Percentiles rank a stretch among this genome's conserved stretches.
Conservation (phyloP, 805 yeast genomes). For the Nakazawaea wyomingensis region DNA sequence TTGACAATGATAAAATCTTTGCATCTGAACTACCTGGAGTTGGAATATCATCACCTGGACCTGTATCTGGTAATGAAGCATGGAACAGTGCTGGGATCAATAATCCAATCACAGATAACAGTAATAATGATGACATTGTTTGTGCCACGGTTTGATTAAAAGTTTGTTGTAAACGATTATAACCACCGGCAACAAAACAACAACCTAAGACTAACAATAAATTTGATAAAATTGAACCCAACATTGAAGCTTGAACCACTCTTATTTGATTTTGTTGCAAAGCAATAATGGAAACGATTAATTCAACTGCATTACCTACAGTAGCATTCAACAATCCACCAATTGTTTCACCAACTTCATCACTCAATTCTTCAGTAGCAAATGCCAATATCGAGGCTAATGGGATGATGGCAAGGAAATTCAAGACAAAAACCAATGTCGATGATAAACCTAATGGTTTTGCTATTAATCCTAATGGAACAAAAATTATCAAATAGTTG, state of each 20-base stretch:
- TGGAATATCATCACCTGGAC: constrained; percentile 31
- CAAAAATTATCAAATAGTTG: constrained; percentile 71
- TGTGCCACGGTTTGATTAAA: constrained; percentile 97
- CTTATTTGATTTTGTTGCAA: constrained; percentile 79
- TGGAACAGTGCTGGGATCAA: constrained; percentile 96
- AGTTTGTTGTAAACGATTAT: constrained; percentile 75
- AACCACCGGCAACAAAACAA: constrained; percentile 91
- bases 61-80: constrained; percentile 59
- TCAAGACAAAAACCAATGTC: constrained; percentile 57
- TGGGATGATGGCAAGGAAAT: constrained; percentile 88
- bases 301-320: constrained; percentile 96
- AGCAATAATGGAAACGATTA: constrained; percentile 91
- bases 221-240: constrained; percentile 89
- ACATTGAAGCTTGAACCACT: constrained; percentile 96
- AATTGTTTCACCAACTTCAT: constrained; percentile 81
- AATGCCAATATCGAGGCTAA: constrained; percentile 84
- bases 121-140: constrained; percentile 92
- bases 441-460: constrained; percentile 55
- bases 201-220: constrained; percentile 89
- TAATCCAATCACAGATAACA: constrained; percentile 83
- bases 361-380: constrained; percentile 90
- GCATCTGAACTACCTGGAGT: constrained; percentile 25
- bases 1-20: constrained; percentile 65
- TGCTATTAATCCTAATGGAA: constrained; percentile 83
- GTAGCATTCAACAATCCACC: constrained; percentile 97